Evolutionary conservation across 2,329 filamentous ascomycete species (phyloP).

Genomic region (Aspergillus sp.): DNA sequence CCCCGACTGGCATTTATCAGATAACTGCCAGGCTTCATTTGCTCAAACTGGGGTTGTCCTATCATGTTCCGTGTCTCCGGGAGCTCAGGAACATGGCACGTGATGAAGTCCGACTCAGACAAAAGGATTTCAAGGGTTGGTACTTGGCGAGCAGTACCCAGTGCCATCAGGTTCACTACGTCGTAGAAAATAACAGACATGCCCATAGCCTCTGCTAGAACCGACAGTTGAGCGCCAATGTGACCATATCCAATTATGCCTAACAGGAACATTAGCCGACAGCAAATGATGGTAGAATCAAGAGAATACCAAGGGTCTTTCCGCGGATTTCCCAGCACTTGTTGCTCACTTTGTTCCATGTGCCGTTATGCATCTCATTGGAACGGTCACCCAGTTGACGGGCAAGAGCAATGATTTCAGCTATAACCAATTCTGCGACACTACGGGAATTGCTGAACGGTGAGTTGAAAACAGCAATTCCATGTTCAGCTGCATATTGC

Average conservation of each 20-base stretch:
- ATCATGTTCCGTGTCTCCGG: slow-evolving; percentile 94
- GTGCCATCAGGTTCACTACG: slow-evolving; percentile 87
- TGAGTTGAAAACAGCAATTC: slow-evolving; percentile 98
- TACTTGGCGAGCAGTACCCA: slow-evolving; percentile 86
- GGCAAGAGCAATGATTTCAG: slow-evolving; percentile 86
- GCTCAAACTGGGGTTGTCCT: slow-evolving; percentile 71
- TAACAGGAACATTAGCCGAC: slow-evolving; percentile 33
- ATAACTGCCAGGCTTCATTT: slow-evolving; percentile 93
- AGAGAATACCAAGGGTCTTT: slow-evolving; percentile 77
- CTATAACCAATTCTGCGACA: slow-evolving; percentile 94
- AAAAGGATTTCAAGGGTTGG: slow-evolving; percentile 75
- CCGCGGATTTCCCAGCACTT: slow-evolving; percentile 98
- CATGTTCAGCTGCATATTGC: slow-evolving; percentile 48
- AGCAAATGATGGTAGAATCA: slow-evolving; percentile 2
- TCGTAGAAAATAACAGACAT: slow-evolving; percentile 99
- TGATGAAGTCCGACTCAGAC: slow-evolving; percentile 82
- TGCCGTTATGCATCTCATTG: slow-evolving; percentile 88
- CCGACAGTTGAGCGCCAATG: slow-evolving; percentile 93
- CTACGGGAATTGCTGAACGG: slow-evolving; percentile 97
- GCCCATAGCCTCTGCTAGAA: slow-evolving; percentile 94
- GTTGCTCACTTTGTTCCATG: slow-evolving; percentile 96
- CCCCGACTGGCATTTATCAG: slow-evolving; percentile 95
- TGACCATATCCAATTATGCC: slow-evolving; percentile 96
- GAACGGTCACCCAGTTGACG: slow-evolving; percentile 92
- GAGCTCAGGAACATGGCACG: slow-evolving; percentile 90